phyloP scores from a whole-genome alignment of 2,329 filamentous ascomycete species.

The Paraphoma chrysanthemicola region DNA sequence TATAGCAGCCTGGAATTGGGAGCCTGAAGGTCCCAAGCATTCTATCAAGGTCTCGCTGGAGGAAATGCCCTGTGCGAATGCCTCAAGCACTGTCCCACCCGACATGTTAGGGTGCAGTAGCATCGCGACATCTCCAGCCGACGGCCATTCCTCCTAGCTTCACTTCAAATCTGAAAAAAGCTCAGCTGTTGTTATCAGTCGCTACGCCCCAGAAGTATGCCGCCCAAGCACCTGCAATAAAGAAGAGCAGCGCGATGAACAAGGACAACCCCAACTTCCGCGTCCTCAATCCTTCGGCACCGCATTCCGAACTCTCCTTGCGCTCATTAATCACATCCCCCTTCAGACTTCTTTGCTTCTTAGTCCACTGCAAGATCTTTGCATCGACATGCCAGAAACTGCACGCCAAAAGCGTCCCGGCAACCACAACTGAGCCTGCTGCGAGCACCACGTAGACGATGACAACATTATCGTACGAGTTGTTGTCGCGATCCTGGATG shows the following conservation, averaged over 20 bases:
- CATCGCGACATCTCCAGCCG: no score
- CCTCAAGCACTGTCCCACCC: no score
- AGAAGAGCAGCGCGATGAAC: slow-evolving; percentile 53
- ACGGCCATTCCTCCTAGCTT: no score
- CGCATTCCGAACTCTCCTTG: slow-evolving; percentile 50
- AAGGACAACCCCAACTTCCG: slow-evolving; percentile 47
- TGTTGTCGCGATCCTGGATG: slow-evolving; percentile 64
- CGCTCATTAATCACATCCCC: slow-evolving; percentile 55
- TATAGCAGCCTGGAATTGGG: no score
- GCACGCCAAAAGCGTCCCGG: slow-evolving; percentile 48
- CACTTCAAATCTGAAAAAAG: no score
- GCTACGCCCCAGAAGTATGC: slow-evolving; percentile 69
- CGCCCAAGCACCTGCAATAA: slow-evolving; percentile 61
- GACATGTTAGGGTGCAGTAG: no score
- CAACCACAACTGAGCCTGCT: slow-evolving; percentile 57
- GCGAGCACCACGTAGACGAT: slow-evolving; percentile 64
- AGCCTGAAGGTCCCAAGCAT: no score
- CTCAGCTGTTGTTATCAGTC: slow-evolving; percentile 53
- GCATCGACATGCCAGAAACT: slow-evolving; percentile 54
- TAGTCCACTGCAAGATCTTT: slow-evolving; percentile 63
- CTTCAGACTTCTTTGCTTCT: slow-evolving; percentile 58
- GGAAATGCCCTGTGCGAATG: no score
- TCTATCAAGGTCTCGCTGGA: no score
- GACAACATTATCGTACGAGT: slow-evolving; percentile 63
- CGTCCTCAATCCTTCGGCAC: slow-evolving; percentile 43